Percentiles rank a stretch among this genome's conserved stretches.
These are phyloP conservation scores for Pittosporum tobira DNA, from an alignment of 129 eudicot genomes.

Conservation along the genomic window DNA sequence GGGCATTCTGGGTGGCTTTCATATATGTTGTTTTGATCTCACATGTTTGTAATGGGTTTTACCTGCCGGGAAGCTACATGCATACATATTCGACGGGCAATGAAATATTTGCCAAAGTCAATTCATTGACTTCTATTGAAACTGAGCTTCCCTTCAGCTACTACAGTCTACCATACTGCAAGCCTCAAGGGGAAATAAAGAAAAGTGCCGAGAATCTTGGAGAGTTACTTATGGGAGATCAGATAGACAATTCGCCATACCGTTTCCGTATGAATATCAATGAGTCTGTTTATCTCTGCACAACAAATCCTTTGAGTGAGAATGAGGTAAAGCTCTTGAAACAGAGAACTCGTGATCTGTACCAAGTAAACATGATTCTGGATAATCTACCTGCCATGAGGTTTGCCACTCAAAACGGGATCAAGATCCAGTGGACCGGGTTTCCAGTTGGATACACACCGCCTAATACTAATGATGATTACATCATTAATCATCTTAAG, in stretches of 20 bases:
- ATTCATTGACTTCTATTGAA: constrained; percentile 68
- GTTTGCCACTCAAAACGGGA: constrained; percentile 46
- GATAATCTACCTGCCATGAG: constrained; percentile 66
- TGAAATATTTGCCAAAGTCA: constrained; percentile 56
- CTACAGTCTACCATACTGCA: constrained; percentile 71
- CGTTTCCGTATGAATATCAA: constrained; percentile 64
- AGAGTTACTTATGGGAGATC: constrained; percentile 82
- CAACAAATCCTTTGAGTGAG: constrained; percentile 41
- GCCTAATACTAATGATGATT: constrained; percentile 40
- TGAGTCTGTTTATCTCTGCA: constrained; percentile 66
- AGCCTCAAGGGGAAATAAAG: constrained; percentile 53
- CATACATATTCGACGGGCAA: constrained; percentile 58
- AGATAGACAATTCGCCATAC: constrained; percentile 75
- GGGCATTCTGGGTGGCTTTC: constrained; percentile 35
- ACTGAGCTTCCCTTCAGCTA: constrained; percentile 81
- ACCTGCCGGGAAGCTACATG: constrained; percentile 84
- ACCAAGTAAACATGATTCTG: constrained; percentile 68
- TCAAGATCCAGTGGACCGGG: constrained; percentile 68
- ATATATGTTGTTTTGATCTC: constrained; percentile 21
- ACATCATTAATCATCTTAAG: constrained; percentile 65
- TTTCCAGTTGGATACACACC: constrained; percentile 59
- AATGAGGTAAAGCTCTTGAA: constrained; percentile 66
- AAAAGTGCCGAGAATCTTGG: constrained; percentile 84
- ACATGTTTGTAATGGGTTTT: constrained; percentile 49
- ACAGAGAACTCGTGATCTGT: constrained; percentile 68